These are phyloP conservation scores for Solanum hybrid DNA, from an alignment of 305 asterid genomes.

Conservation along the genomic window DNA sequence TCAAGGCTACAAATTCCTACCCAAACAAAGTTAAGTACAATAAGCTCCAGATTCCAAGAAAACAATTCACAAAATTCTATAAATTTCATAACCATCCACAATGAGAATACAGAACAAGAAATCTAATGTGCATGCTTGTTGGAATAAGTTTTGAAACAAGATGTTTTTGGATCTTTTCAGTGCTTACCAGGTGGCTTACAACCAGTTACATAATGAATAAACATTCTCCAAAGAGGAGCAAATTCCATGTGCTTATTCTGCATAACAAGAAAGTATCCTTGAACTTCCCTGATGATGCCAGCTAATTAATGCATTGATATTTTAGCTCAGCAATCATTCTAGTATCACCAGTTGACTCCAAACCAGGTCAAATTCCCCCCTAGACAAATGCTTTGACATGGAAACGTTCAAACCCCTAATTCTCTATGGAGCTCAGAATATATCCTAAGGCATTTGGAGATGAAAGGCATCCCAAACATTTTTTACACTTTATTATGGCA, in stretches of 20 bases:
- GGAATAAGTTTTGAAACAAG: not conserved
- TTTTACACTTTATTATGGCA: not conserved
- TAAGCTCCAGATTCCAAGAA: not conserved
- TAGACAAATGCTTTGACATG: not conserved
- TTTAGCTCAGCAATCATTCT: not conserved
- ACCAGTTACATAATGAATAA: not conserved
- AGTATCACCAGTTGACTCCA: not conserved
- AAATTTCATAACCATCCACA: not conserved
- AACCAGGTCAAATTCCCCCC: not conserved
- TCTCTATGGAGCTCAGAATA: not conserved
- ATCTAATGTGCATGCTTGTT: not conserved
- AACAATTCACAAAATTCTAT: not conserved
- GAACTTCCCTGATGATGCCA: not conserved
- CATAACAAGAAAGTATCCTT: not conserved
- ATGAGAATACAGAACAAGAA: not conserved
- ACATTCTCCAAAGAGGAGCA: not conserved
- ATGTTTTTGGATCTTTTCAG: not conserved
- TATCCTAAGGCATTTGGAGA: not conserved
- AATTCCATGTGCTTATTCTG: not conserved
- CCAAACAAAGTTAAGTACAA: conserved; percentile 13
- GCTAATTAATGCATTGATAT: not conserved
- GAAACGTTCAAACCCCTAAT: not conserved
- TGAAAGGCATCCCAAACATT: not conserved
- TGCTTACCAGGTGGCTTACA: not conserved
- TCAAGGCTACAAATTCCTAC: conserved; percentile 84